Evolutionary conservation across 2,329 filamentous ascomycete genomes (phyloP), one percentile per base, ranked within the genome.

Genomic region (Fusarium mundagurra): DNA sequence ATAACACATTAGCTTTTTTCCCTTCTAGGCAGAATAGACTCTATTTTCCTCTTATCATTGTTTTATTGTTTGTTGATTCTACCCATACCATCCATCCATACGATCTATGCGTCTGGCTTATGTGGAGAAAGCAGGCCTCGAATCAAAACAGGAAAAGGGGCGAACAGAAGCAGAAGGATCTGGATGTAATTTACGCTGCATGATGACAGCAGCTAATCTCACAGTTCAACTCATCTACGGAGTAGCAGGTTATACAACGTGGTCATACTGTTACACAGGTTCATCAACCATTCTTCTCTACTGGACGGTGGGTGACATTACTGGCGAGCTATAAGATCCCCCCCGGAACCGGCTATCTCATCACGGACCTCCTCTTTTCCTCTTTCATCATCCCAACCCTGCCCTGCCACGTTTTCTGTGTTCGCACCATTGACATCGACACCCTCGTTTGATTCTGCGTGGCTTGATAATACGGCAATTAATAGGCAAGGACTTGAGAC

Each of bases 341-440:
- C 67, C 71, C 72, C 64, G 55, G 57, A 64, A 64, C 72, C 54
- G 64, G 71, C 48, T 58, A 74, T 69, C 73, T 76, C 67, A 51
- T 67, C 67, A 69, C 70, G 67, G 73, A 36, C 70, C 71, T 66
- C 67, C 54, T 74, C 71, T 59, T 61, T 64, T 60, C 65, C 71
- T 34, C 29, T 65, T 72, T 51, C 51, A 69, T 64, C 55, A 31
- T 57, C 54, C 55, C 66, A 72, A 72, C 75, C 77, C 77, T 58
- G 61, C 69, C 50, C 69, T 60, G 75, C 77, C 78, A 79, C 75
- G 77, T 79, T 79, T 75, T 76, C 54, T 48, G 60, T 67, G 67
- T 71, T 65, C 67, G 58, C 67, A 29, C n/a, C 33, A 67, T 51
- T 34, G 31, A 54, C 47, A 14, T 51, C 33, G 20, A 59, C 43